Evolutionary conservation across 2,329 filamentous ascomycete species (phyloP), one percentile per base, ranked within the genome.

Genomic region (Davidsoniella virescens): DNA sequence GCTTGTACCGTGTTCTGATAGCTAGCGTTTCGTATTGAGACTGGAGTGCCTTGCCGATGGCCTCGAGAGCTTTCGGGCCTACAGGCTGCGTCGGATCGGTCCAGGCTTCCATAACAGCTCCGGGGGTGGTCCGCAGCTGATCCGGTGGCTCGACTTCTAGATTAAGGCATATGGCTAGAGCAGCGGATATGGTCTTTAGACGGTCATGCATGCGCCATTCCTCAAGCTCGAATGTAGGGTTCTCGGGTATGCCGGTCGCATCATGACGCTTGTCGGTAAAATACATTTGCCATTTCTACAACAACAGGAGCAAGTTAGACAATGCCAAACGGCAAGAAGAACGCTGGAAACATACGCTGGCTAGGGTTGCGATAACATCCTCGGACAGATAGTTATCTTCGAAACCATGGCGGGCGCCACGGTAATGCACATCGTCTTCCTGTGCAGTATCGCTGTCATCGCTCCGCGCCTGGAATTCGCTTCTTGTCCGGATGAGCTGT

Each of bases 151-250:
- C 92, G 41, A 98, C 92, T 46, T 92, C 92, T 45, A 98, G 94
- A 58, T 98, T 98, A 52, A 98, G 71, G 64, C 92, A 98, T 45
- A 98, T 82, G 0, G 88, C 88, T 37, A 98, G 76, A 29, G 93
- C 87, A 18, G 92, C 92, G 16, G 88, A 95, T 5, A 98, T 88
- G 0, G 92, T 98, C 70, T 98, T 98, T 55, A 96, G 71, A 12
- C 92, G 78, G 64, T 98, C 92, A 57, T 87, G 82, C 84, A 96
- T 95, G 52, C 92, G 83, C 92, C 92, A 98, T 63, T 96, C 92
- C 62, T 94, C 84, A 5, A 94, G 68, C 55, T 78, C 71, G 57
- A 76, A 76, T 23, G 68, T 64, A 16, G 72, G 73, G 48, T 78
- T 74, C 61, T 87, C 86, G 14, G 87, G 86, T 57, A 88, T 87